phyloP scores from a whole-genome alignment of 768 basidiomycete genomes.

The Lentinula edodes region DNA sequence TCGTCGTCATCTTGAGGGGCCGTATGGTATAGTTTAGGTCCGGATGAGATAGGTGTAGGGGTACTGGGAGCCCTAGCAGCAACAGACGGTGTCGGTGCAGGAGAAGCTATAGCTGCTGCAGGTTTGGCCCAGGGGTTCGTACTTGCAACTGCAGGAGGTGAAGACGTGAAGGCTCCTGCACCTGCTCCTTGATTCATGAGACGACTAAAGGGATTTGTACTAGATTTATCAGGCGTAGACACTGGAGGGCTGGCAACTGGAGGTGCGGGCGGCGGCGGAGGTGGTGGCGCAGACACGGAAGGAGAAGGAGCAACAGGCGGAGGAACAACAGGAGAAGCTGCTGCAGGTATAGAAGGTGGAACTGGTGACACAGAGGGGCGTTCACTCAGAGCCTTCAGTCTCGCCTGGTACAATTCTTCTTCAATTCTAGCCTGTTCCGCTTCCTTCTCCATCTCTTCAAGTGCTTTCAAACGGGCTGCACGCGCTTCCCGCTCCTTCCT shows the following conservation, averaged over 20 bases:
- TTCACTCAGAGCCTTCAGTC: conserved; percentile 32
- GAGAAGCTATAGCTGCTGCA: conserved; percentile 27
- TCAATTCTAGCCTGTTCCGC: conserved; percentile 27
- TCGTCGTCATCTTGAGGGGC: conserved; percentile 55
- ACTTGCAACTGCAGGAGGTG: conserved; percentile 32
- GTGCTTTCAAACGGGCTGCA: conserved; percentile 57
- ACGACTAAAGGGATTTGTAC: conserved; percentile 79
- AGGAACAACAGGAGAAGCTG: conserved; percentile 19
- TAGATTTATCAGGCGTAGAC: conserved; percentile 40
- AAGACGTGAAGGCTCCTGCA: conserved; percentile 22
- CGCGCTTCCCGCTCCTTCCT: conserved; percentile 71
- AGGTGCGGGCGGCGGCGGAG: conserved; percentile 32
- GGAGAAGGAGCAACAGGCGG: conserved; percentile 23
- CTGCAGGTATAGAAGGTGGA: conserved; percentile 18
- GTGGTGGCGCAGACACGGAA: conserved; percentile 14
- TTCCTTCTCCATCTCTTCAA: conserved; percentile 49
- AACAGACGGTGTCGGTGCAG: conserved; percentile 31
- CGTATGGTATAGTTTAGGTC: conserved; percentile 47
- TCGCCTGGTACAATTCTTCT: conserved; percentile 33
- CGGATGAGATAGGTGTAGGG: conserved; percentile 29
- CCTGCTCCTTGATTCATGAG: conserved; percentile 46
- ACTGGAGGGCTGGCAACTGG: conserved; percentile 20
- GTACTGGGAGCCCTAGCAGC: conserved; percentile 38
- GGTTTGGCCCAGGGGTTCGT: conserved; percentile 67
- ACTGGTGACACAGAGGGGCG: conserved; percentile 23